Conservation (phyloP, 2,329 filamentous ascomycete species). For the Didymella lethalis region DNA sequence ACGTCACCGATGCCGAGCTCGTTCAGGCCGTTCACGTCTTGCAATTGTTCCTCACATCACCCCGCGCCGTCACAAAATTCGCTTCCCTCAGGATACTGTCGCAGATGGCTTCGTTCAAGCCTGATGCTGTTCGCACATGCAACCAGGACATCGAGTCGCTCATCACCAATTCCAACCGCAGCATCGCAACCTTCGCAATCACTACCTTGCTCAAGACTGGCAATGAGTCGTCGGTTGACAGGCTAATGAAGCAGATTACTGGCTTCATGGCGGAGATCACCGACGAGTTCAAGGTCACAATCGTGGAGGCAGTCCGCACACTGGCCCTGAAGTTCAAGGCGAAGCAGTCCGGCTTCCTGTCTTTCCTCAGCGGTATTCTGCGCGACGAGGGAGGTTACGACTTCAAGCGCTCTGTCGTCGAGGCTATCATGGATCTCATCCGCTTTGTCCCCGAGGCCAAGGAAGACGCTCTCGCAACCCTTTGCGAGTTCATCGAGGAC, state of each 20-base stretch:
- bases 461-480: conserved; percentile 84
- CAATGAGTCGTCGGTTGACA: conserved; percentile 95
- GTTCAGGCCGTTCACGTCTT: conserved; percentile 92
- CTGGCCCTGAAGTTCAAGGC: conserved; percentile 96
- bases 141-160: conserved; percentile 97
- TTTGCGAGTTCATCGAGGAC: conserved; percentile 99
- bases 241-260: conserved; percentile 97
- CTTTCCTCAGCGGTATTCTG: conserved; percentile 95
- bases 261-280: conserved; percentile 99
- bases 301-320: conserved; percentile 96
- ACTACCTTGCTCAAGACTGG: conserved; percentile 98
- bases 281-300: conserved; percentile 99
- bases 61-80: conserved; percentile 95
- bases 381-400: conserved; percentile 97
- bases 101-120: conserved; percentile 96
- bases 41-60: conserved; percentile 95
- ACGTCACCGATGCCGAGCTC: conserved; percentile 91
- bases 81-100: conserved; percentile 95
- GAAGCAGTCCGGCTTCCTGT: conserved; percentile 97
- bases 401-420: conserved; percentile 96
- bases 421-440: conserved; percentile 99
- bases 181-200: conserved; percentile 97
- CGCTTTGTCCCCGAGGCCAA: conserved; percentile 94
- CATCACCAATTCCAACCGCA: conserved; percentile 96
- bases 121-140: conserved; percentile 87